Evolutionary conservation across 164 flowering plant species (phyloP).

Genomic region (Paratinospora sagittata): DNA sequence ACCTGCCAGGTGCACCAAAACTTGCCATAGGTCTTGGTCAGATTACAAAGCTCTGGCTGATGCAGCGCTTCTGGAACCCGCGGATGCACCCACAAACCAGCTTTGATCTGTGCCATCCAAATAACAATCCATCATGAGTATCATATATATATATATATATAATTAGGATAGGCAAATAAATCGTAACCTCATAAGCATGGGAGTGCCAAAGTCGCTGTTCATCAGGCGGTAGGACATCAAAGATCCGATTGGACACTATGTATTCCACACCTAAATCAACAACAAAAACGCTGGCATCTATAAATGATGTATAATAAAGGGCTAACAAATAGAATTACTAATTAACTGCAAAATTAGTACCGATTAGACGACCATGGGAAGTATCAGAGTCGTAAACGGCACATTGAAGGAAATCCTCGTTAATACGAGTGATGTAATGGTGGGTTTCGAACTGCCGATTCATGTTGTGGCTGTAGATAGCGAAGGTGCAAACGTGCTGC

Average conservation of each 20-base stretch:
- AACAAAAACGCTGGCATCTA: too few relatives aligned
- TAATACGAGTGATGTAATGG: constrained; percentile 50
- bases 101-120: constrained; percentile 40
- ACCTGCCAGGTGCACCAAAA: constrained; percentile 80
- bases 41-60: constrained; percentile 35
- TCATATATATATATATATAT: not conserved
- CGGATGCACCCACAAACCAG: constrained; percentile 52
- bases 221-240: constrained; percentile 47
- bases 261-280: constrained; percentile 52
- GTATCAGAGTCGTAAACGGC: constrained; percentile 76
- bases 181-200: constrained; percentile 70
- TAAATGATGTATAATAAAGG: too few relatives aligned
- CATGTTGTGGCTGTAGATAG: constrained; percentile 65
- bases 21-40: constrained; percentile 58
- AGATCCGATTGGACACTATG: constrained; percentile 52
- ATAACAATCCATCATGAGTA: too few relatives aligned
- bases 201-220: constrained; percentile 93
- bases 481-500: constrained; percentile 75
- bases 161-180: not conserved
- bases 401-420: constrained; percentile 81
- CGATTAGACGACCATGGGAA: constrained; percentile 50
- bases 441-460: constrained; percentile 75
- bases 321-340: not conserved
- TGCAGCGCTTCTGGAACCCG: constrained; percentile 45
- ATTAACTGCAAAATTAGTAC: constrained; percentile 19